A percentile compares a stretch with the other conserved stretches of the same genome.
phyloP scores from a whole-genome alignment of 345 rosid genomes.

The Noccaea bulbosa region DNA sequence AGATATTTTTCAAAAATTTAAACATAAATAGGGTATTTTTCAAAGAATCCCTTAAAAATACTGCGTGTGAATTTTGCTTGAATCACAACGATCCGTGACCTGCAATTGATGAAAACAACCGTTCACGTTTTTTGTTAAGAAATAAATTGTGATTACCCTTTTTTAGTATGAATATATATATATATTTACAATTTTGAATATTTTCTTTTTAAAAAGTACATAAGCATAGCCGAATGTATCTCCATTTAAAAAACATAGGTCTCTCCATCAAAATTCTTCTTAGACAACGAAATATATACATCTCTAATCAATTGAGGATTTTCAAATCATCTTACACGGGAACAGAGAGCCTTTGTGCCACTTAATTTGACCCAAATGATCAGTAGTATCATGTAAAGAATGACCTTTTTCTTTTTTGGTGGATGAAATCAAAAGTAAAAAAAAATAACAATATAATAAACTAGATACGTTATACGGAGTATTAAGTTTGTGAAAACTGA shows the following conservation, averaged over 20 bases:
- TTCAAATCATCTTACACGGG: not conserved
- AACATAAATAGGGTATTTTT: too few species aligned
- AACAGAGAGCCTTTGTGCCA: not conserved
- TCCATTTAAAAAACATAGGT: too few species aligned
- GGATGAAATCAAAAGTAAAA: slow-evolving; percentile 13
- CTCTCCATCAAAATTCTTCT: not conserved
- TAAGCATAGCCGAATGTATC: not conserved
- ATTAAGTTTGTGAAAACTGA: not conserved
- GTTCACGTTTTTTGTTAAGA: slow-evolving; percentile 7
- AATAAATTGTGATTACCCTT: slow-evolving; percentile 7
- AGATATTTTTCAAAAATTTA: too few species aligned
- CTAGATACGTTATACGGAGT: not conserved
- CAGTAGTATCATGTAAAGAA: not conserved
- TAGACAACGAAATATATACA: not conserved
- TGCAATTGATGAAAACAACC: not conserved
- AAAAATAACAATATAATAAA: not conserved
- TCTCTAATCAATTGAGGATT: not conserved
- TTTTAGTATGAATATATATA: not conserved
- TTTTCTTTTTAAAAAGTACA: not conserved
- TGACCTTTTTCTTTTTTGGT: not conserved
- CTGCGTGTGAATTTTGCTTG: not conserved
- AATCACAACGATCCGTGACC: not conserved
- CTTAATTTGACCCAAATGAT: slow-evolving; percentile 31
- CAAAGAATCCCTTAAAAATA: too few species aligned
- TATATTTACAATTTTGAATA: slow-evolving; percentile 18